phyloP scores from a whole-genome alignment of 176 grass and related monocot species.

The Carex littledalei region DNA sequence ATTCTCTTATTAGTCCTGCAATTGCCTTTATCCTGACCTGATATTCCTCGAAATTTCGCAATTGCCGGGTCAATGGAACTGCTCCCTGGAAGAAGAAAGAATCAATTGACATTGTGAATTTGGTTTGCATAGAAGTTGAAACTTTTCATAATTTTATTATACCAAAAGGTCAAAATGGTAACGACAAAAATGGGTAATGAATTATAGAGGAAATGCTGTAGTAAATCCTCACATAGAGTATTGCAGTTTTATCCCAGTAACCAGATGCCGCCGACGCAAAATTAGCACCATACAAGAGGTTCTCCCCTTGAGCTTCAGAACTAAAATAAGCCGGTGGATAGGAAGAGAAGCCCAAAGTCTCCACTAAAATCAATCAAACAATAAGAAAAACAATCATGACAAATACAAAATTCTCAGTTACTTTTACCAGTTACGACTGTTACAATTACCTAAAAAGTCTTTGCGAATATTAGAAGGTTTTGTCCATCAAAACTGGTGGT shows the following conservation, averaged over 20 bases:
- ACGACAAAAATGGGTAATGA: background rate
- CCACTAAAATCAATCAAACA: slow-evolving; percentile 34
- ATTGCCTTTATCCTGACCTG: slow-evolving; percentile 49
- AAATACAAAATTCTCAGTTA: background rate
- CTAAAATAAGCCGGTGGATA: slow-evolving; percentile 84
- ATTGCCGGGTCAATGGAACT: slow-evolving; percentile 59
- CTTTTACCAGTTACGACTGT: background rate
- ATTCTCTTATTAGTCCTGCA: slow-evolving; percentile 57
- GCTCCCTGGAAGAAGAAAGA: slow-evolving; percentile 44
- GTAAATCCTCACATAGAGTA: slow-evolving; percentile 42
- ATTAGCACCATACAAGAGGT: slow-evolving; percentile 80
- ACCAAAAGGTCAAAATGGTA: background rate
- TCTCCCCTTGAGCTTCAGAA: slow-evolving; percentile 56
- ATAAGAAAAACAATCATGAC: background rate
- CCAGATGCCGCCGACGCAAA: slow-evolving; percentile 84
- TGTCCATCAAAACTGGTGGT: background rate
- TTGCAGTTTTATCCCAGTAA: slow-evolving; percentile 70
- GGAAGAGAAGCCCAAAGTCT: slow-evolving; percentile 64
- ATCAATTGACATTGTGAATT: background rate
- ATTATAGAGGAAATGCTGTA: background rate
- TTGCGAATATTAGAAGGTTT: background rate
- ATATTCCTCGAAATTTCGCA: slow-evolving; percentile 59
- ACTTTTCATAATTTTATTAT: background rate
- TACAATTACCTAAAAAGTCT: background rate
- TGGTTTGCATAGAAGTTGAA: background rate